Evolutionary conservation across 306 rosid species (phyloP).

Genomic region (Prinsepia uniflora): DNA sequence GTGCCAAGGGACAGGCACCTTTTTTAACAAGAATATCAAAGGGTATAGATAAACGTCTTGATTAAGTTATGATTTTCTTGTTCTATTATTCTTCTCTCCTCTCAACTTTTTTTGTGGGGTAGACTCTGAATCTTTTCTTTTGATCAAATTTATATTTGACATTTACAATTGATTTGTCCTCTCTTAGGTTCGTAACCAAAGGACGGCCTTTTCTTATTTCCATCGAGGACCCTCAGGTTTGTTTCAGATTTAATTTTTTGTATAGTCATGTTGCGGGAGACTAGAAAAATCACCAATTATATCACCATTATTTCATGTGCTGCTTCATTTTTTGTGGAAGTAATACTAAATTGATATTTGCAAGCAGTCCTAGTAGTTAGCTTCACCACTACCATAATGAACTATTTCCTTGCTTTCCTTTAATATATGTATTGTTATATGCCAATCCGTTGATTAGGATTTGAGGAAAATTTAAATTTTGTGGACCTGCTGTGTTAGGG

Average conservation of each 20-base stretch:
- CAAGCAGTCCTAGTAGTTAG: not conserved
- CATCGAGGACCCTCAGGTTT: slow-evolving; percentile 98
- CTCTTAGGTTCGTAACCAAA: slow-evolving; percentile 48
- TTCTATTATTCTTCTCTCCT: not conserved
- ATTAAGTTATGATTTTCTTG: not conserved
- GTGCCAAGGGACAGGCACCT: slow-evolving; percentile 68
- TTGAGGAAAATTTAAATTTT: not conserved
- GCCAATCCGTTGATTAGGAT: not conserved
- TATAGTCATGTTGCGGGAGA: not conserved
- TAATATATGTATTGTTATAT: too few species aligned
- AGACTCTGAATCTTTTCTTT: not conserved
- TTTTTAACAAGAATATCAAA: slow-evolving; percentile 61
- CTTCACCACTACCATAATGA: not conserved
- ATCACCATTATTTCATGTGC: not conserved
- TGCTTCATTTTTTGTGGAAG: not conserved
- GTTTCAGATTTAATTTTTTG: slow-evolving; percentile 11
- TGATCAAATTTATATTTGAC: slow-evolving; percentile 12
- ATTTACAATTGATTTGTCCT: slow-evolving; percentile 15
- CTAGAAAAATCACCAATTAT: not conserved
- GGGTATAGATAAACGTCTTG: slow-evolving; percentile 48
- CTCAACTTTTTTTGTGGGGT: not conserved
- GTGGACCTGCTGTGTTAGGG: not conserved
- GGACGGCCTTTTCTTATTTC: slow-evolving; percentile 65
- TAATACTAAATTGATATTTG: not conserved
- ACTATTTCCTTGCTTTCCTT: not conserved